Percentiles rank a stretch among this genome's conserved stretches.
Conservation (phyloP, 208 protist species). For the Acanthamoeba lenticulata region DNA sequence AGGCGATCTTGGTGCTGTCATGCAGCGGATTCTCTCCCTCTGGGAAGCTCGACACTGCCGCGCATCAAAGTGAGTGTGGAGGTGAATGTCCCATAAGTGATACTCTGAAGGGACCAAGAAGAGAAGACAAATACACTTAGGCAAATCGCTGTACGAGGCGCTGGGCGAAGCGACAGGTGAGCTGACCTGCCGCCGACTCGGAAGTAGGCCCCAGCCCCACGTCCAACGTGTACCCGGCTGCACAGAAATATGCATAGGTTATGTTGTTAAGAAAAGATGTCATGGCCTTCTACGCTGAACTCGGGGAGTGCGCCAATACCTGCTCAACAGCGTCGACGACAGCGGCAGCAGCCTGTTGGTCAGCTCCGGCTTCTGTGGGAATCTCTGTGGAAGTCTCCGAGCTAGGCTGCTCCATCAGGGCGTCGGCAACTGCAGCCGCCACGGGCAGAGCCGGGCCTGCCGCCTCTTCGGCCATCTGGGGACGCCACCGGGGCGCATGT, state of each 20-base stretch:
- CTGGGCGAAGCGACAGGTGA: neutral
- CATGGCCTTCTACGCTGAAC: neutral
- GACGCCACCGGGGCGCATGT: no score
- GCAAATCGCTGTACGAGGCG: neutral
- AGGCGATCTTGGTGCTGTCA: neutral
- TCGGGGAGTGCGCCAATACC: neutral
- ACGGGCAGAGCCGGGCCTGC: neutral
- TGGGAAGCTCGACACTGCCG: neutral
- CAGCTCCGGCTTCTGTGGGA: neutral
- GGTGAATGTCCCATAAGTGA: neutral
- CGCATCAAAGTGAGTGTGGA: no score
- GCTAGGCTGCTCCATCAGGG: neutral
- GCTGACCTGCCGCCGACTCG: neutral
- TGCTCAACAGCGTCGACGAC: neutral
- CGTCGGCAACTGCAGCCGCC: neutral
- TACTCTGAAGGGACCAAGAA: neutral
- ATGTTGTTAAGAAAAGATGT: neutral
- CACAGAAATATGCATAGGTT: neutral
- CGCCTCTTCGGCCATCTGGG: neutral
- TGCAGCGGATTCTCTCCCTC: neutral
- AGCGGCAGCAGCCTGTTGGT: neutral
- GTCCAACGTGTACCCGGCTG: conserved; percentile 12
- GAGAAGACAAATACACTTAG: neutral
- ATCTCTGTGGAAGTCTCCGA: neutral
- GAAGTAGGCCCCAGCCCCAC: conserved; percentile 56